Percentiles rank a stretch among this genome's conserved stretches.
Evolutionary conservation across 2,329 filamentous ascomycete genomes (phyloP).

Genomic region (Neurospora sp.): DNA sequence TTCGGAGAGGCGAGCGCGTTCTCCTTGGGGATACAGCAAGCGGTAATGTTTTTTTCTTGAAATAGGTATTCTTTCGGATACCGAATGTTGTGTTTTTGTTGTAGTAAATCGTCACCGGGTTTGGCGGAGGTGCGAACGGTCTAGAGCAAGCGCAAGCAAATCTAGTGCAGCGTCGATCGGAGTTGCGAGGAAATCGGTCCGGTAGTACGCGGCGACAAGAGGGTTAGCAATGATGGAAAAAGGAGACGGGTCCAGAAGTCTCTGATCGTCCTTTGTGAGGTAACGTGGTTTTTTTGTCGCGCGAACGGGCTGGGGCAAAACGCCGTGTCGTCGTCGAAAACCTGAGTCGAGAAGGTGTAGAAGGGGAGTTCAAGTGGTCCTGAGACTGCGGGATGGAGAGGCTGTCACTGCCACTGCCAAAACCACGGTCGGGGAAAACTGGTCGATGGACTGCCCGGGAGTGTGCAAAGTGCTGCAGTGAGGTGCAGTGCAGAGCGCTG

Average conservation of each 20-base stretch:
- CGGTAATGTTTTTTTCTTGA: not conserved
- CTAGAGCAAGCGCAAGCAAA: slow-evolving; percentile 8
- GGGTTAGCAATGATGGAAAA: slow-evolving; percentile 8
- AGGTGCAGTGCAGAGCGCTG: not conserved
- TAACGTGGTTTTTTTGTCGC: not conserved
- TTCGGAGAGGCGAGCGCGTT: slow-evolving; percentile 5
- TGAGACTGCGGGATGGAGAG: slow-evolving; percentile 1
- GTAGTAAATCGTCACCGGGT: slow-evolving; percentile 13
- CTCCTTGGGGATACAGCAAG: not conserved
- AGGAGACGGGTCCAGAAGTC: not conserved
- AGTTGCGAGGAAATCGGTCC: slow-evolving; percentile 7
- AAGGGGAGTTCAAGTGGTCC: not conserved
- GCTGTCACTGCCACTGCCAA: slow-evolving; percentile 4
- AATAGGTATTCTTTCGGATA: slow-evolving; percentile 5
- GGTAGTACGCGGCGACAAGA: slow-evolving; percentile 7
- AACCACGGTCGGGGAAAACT: slow-evolving; percentile 14
- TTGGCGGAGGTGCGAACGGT: slow-evolving; percentile 10
- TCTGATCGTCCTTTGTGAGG: slow-evolving; percentile 3
- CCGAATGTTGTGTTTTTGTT: slow-evolving; percentile 10
- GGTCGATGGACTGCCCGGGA: slow-evolving; percentile 4
- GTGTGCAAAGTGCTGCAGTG: not conserved
- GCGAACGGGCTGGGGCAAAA: not conserved
- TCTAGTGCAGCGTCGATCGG: slow-evolving; percentile 9
- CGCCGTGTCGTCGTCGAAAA: slow-evolving; percentile 10
- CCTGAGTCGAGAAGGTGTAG: slow-evolving; percentile 4